These are phyloP conservation scores for Emmonsiellopsis sp. DNA, from an alignment of 2,329 filamentous ascomycete species.

Conservation along the genomic window DNA sequence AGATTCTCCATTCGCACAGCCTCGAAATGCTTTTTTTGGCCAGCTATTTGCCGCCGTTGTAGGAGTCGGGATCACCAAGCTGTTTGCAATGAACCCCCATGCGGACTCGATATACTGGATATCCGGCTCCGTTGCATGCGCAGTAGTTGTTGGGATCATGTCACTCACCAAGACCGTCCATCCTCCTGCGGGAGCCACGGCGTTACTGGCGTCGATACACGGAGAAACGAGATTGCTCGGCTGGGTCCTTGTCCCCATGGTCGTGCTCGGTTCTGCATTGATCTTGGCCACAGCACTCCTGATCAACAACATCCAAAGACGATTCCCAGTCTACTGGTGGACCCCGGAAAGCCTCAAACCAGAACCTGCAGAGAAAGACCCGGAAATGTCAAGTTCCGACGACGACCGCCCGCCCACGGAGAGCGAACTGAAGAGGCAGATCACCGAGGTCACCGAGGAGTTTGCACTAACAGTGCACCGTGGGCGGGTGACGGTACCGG, in stretches of 20 bases:
- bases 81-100: slow-evolving; percentile 48
- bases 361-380: slow-evolving; percentile 13
- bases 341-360: slow-evolving; percentile 22
- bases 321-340: slow-evolving; percentile 63
- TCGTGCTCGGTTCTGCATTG: slow-evolving; percentile 50
- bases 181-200: slow-evolving; percentile 66
- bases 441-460: slow-evolving; percentile 10
- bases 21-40: slow-evolving; percentile 59
- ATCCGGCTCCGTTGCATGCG: slow-evolving; percentile 57
- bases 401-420: slow-evolving; percentile 12
- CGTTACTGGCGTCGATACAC: slow-evolving; percentile 57
- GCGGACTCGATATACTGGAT: slow-evolving; percentile 49
- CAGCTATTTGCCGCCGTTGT: slow-evolving; percentile 54
- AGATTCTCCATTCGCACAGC: slow-evolving; percentile 63
- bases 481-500: slow-evolving; percentile 23
- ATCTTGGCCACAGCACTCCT: slow-evolving; percentile 56
- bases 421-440: background rate
- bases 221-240: slow-evolving; percentile 46
- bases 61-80: slow-evolving; percentile 54
- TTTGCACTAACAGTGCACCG: slow-evolving; percentile 19
- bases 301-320: slow-evolving; percentile 59
- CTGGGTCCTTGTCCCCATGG: slow-evolving; percentile 59
- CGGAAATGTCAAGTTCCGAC: slow-evolving; percentile 9
- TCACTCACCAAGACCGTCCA: slow-evolving; percentile 61
- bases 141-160: slow-evolving; percentile 55